phyloP scores from a whole-genome alignment of 2,329 filamentous ascomycete genomes.

The Ophidiomyces ophidiicola region DNA sequence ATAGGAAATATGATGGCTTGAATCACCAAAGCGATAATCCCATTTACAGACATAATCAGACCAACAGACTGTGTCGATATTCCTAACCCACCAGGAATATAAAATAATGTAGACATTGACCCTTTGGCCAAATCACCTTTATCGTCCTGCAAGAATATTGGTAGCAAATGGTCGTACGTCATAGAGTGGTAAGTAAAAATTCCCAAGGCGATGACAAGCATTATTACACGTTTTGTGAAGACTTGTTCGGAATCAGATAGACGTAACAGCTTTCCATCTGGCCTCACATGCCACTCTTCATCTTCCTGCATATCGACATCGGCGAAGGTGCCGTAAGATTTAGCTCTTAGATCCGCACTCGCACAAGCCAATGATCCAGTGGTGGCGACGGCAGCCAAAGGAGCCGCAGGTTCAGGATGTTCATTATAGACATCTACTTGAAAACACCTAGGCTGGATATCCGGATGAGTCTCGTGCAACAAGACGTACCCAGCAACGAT shows the following conservation, averaged over 20 bases:
- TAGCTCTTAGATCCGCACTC: conserved; percentile 59
- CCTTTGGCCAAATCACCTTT: conserved; percentile 25
- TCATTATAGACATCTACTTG: conserved; percentile 45
- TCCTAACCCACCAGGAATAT: conserved; percentile 53
- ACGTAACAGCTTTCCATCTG: conserved; percentile 25
- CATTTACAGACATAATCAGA: conserved; percentile 56
- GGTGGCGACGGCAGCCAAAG: conserved; percentile 51
- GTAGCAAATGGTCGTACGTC: conserved; percentile 83
- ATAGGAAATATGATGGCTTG: conserved; percentile 60
- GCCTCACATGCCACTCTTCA: conserved; percentile 37
- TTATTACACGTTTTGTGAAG: conserved; percentile 54
- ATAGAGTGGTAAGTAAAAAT: conserved; percentile 94
- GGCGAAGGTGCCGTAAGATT: conserved; percentile 66
- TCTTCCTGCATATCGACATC: conserved; percentile 43
- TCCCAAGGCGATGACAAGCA: conserved; percentile 67
- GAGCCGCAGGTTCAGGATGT: conserved; percentile 12
- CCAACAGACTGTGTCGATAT: conserved; percentile 55
- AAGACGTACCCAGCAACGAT: conserved; percentile 70
- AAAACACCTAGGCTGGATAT: conserved; percentile 47
- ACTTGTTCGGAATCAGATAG: conserved; percentile 31
- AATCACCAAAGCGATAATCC: conserved; percentile 58
- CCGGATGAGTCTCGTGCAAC: conserved; percentile 79
- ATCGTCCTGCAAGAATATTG: conserved; percentile 79
- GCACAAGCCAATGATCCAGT: conserved; percentile 63
- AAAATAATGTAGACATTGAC: conserved; percentile 36